Evolutionary conservation across 2,329 filamentous ascomycete genomes (phyloP), one percentile per base, ranked within the genome.

Genomic region (Neocatenulostroma microsporum): DNA sequence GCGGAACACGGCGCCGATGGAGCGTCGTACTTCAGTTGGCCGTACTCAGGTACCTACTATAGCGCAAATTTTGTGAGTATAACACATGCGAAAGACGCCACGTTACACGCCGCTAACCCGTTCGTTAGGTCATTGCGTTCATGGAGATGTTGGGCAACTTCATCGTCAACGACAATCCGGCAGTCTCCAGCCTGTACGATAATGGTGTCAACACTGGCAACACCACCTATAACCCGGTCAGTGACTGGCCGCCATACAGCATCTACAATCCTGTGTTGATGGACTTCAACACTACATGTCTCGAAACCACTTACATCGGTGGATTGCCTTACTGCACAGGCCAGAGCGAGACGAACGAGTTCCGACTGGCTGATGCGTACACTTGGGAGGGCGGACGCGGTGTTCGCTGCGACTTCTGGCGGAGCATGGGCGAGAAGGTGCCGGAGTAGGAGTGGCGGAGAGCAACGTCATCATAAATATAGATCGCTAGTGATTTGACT

Each of bases 311-410:
- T 4, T 19, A 19, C 4, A 27, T 6, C 30, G 30, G 20, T 37
- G 45, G 30, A 24, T 34, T 29, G 50, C 37, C 14, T 47, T 41
- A 34, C 50, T 49, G 19, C 55, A 49, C 38, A 47, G 42, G 39
- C 50, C 52, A 49, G 48, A 50, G 41, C 51, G 51, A 63, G 12
- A 49, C 54, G 7, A 68, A 69, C 36, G 44, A 54, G 3, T 60
- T 73, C 40, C 52, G 47, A 0, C 32, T 71, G 19, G 63, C 61
- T 5, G 54, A 69, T 48, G 68, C 62, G 2, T 62, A 57, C 39
- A 53, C 51, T 3, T 72, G 69, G 69, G 70, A 73, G 39, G 68
- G 60, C 2, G 66, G 64, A 0, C 54, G 70, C 14, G 69, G 70
- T 0, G 42, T 46, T 21, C 55, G 69, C 36, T 72, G 69, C 44